phyloP scores from a whole-genome alignment of 305 asterid species.

The Fraxinus paxiana region DNA sequence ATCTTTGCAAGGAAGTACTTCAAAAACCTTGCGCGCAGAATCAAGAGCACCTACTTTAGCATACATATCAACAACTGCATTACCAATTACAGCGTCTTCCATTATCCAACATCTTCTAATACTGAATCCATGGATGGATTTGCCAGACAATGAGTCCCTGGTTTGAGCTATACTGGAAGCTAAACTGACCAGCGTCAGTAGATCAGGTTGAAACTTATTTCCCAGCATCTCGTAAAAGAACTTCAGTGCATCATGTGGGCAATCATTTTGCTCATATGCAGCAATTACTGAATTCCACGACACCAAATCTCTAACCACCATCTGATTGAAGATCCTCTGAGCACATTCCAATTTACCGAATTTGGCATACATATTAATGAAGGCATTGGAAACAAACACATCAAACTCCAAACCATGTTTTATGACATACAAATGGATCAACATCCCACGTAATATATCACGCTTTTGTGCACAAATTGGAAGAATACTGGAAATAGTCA shows the following conservation, averaged over 20 bases:
- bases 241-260: not conserved
- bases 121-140: constrained; percentile 7
- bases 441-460: not conserved
- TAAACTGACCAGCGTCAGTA: constrained; percentile 4
- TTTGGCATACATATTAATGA: constrained; percentile 14
- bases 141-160: not conserved
- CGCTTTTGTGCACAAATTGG: not conserved
- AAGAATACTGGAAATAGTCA: constrained; percentile 1
- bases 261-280: constrained; percentile 19
- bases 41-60: constrained; percentile 12
- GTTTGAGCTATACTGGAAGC: constrained; percentile 18
- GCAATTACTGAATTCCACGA: constrained; percentile 22
- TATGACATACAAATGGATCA: constrained; percentile 19
- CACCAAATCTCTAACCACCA: constrained; percentile 12
- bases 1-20: constrained; percentile 7
- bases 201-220: constrained; percentile 11
- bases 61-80: constrained; percentile 20
- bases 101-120: constrained; percentile 13
- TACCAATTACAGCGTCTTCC: constrained; percentile 9
- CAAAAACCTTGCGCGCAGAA: constrained; percentile 13
- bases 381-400: constrained; percentile 16
- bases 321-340: constrained; percentile 3
- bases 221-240: constrained; percentile 16
- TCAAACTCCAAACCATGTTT: constrained; percentile 15
- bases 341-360: constrained; percentile 13